Base-by-base conservation (phyloP, 805 yeast species). In the Metschnikowia orientalis region DNA sequence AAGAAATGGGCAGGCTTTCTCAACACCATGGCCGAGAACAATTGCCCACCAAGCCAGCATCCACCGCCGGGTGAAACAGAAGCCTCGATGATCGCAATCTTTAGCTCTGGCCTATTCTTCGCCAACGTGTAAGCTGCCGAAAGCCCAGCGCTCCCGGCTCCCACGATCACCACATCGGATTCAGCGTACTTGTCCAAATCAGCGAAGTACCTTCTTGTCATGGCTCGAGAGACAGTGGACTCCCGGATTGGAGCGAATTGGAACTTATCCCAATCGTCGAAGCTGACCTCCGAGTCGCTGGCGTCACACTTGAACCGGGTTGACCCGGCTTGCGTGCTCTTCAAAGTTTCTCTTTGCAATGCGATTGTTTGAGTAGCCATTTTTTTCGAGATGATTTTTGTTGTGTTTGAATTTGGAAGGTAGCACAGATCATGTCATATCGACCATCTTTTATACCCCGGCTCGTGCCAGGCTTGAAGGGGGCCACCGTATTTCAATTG, bases 31-130 rank as follows among this genome's bases (percentile, higher is more conserved):
- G 88, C 87, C 18, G 82, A 75, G 57, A 81, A 79, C 41, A 81
- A 63, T 55, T 79, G 86, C 8, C 88, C 90, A 35, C 86, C 86
- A 28, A 81, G 64, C 79, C 83, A 80, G 38, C 82, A 77, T 18
- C 90, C 90, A 42, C 89, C 90, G 37, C 89, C 89, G 35, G 83
- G 81, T 20, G 83, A 70, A n/a, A 81, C 85, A 42, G 73, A 71
- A 21, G 85, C 79, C 61, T 81, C 90, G 37, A 81, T 70, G 42
- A 79, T 76, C 40, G 86, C 85, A 43, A 81, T 74, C 55, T 77
- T 81, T 47, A 81, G 63, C 44, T 81, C 87, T 10, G 90, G 89
- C 55, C 89, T 73, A 51, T 79, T 75, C 54, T 71, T 77, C 31
- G 83, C 87, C 47, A 81, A 65, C 23, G 72, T 75, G 53, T 75